Evolutionary conservation across 352 stramenopile species (phyloP), one percentile per base, ranked within the genome.

Genomic region (Saprolegnia diclina): DNA sequence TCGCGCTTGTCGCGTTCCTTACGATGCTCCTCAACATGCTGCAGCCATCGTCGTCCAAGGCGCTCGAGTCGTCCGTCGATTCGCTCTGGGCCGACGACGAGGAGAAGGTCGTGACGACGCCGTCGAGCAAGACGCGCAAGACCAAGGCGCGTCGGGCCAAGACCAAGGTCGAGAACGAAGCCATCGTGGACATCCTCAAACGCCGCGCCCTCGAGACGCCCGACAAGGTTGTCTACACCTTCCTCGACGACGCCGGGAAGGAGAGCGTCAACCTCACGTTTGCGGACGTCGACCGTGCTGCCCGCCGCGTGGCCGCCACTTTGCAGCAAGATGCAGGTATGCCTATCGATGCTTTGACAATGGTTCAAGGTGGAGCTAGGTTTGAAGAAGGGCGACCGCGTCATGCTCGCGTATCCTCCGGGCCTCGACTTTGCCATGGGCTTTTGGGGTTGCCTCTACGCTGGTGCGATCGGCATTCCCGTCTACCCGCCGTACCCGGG

Each of bases 401-500:
- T 91, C 52, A 79, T 91, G 73, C 78, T 92, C 29, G 90, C 81
- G 71, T 92, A 83, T 77, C 85, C 85, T 11, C 82, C 85, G 1
- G 82, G 85, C 0, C 66, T 90, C 11, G 85, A 92, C 77, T 92
- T 92, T 72, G 80, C 82, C 4, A 50, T 91, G 56, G 82, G 72
- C 44, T 92, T 92, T 71, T 92, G 82, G 85, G 85, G 82, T 35
- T 92, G 85, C 53, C 66, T 92, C 19, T 91, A 91, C 59, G 85
- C 85, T 19, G 85, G 85, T 6, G 82, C 79, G 14, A 76, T 92
- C 32, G 80, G 72, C 19, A 85, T 92, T 63, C 82, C 85, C 19
- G 80, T 90, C 74, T 91, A 91, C 65, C 85, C 85, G 21, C 85
- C 85, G 67, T 87, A 90, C 71, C 83, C 85, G 0, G 79, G 79